phyloP scores from a whole-genome alignment of 225 moss, liverwort and hornwort genomes.

The Marchantia paleacea region DNA sequence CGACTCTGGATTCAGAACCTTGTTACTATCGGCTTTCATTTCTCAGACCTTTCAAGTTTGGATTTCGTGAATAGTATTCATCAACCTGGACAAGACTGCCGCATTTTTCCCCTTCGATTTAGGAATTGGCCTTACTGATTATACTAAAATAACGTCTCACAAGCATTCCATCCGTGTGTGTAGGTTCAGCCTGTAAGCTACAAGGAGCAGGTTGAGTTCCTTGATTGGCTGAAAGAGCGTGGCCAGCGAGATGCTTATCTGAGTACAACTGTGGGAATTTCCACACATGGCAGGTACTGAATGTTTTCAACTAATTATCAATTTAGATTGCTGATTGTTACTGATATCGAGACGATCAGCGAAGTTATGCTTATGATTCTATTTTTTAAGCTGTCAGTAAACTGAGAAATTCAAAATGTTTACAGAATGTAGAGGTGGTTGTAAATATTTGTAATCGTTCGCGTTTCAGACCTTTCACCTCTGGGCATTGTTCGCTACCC shows the following conservation, averaged over 20 bases:
- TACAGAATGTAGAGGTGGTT: no score
- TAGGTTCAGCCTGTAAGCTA: conserved; percentile 44
- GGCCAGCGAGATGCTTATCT: conserved; percentile 68
- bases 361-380: background rate
- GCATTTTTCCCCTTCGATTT: background rate
- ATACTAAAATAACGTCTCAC: background rate
- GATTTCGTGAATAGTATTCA: no score
- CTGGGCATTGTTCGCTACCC: conserved; percentile 80
- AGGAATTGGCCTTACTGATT: background rate
- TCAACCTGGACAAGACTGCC: no score
- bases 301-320: background rate
- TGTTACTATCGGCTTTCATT: background rate
- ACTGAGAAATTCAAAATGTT: background rate
- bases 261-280: conserved; percentile 74
- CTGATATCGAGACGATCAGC: background rate
- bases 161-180: background rate
- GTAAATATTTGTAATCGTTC: background rate
- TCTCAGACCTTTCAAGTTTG: background rate
- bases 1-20: background rate
- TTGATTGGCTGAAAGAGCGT: conserved; percentile 73
- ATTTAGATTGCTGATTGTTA: background rate
- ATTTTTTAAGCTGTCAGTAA: background rate
- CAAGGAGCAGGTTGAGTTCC: conserved; percentile 73
- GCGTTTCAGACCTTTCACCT: background rate
- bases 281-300: conserved; percentile 71